These are phyloP conservation scores for Ophiosphaerella narmari DNA, from an alignment of 2,329 filamentous ascomycete species.

Conservation along the genomic window DNA sequence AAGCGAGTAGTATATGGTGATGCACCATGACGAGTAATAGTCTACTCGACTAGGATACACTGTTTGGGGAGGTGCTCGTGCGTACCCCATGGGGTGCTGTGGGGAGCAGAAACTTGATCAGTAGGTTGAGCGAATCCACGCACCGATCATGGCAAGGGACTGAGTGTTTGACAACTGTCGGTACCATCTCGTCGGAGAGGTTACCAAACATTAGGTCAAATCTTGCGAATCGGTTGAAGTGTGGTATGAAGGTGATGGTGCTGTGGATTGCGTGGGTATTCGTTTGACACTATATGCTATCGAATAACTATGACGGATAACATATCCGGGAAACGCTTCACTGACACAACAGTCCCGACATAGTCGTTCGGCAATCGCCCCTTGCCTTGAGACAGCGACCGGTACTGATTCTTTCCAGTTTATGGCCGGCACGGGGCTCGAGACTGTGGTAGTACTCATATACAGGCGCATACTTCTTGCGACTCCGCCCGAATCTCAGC, in stretches of 20 bases:
- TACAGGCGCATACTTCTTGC: too few relatives aligned
- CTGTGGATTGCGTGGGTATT: background rate
- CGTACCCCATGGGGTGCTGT: constrained; percentile 21
- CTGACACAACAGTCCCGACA: too few relatives aligned
- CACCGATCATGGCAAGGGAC: background rate
- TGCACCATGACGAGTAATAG: constrained; percentile 1
- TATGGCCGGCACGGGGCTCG: too few relatives aligned
- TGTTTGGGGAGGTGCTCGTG: constrained; percentile 7
- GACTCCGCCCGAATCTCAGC: background rate
- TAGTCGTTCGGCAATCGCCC: too few relatives aligned
- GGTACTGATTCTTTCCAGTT: too few relatives aligned
- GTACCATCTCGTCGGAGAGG: background rate
- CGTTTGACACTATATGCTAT: background rate
- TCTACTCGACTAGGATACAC: background rate
- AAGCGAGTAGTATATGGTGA: constrained; percentile 1
- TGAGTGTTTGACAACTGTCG: background rate
- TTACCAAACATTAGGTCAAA: background rate
- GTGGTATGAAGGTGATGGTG: background rate
- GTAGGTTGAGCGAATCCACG: constrained; percentile 8
- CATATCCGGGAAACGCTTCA: background rate
- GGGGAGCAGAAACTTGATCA: constrained; percentile 8
- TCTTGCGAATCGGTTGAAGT: background rate
- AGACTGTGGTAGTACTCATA: too few relatives aligned
- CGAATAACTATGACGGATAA: background rate
- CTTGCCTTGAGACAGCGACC: too few relatives aligned